These are phyloP conservation scores for Boletus subparvulus DNA, from an alignment of 768 basidiomycete species.

Conservation along the genomic window DNA sequence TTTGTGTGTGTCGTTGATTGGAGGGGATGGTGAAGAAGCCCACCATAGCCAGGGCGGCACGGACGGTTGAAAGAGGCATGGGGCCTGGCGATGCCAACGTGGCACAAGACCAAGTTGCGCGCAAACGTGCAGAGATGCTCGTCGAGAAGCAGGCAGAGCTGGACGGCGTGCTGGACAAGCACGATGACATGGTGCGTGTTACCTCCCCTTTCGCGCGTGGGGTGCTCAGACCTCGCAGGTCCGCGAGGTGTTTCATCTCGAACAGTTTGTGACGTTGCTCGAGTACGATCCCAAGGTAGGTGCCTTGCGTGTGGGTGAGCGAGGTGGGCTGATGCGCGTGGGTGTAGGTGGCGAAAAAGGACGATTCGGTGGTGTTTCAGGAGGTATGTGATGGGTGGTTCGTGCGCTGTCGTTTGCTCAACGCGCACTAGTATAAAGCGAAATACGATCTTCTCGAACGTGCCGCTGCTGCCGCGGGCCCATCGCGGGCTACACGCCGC, in stretches of 20 bases:
- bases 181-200: constrained; percentile 71
- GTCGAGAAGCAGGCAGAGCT: constrained; percentile 58
- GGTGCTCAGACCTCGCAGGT: constrained; percentile 44
- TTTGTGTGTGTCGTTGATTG: background rate
- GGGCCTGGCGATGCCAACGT: constrained; percentile 1
- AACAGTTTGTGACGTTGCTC: constrained; percentile 74
- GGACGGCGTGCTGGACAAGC: constrained; percentile 56
- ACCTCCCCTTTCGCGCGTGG: background rate
- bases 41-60: constrained; percentile 1
- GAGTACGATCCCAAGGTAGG: constrained; percentile 74
- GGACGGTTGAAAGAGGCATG: background rate
- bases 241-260: constrained; percentile 87
- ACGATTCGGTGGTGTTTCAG: constrained; percentile 69
- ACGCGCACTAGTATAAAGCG: constrained; percentile 51
- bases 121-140: constrained; percentile 49
- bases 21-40: constrained; percentile 25
- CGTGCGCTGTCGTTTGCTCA: constrained; percentile 1
- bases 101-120: constrained; percentile 26
- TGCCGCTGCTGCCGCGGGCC: constrained; percentile 39
- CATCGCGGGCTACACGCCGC: constrained; percentile 60
- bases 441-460: constrained; percentile 61
- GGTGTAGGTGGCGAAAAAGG: constrained; percentile 64
- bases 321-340: background rate
- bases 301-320: background rate
- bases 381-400: constrained; percentile 48